Evolutionary conservation across 1,284 basidiomycete genomes (phyloP), one percentile per base, ranked within the genome.

Genomic region (Boletus hoseneyae): DNA sequence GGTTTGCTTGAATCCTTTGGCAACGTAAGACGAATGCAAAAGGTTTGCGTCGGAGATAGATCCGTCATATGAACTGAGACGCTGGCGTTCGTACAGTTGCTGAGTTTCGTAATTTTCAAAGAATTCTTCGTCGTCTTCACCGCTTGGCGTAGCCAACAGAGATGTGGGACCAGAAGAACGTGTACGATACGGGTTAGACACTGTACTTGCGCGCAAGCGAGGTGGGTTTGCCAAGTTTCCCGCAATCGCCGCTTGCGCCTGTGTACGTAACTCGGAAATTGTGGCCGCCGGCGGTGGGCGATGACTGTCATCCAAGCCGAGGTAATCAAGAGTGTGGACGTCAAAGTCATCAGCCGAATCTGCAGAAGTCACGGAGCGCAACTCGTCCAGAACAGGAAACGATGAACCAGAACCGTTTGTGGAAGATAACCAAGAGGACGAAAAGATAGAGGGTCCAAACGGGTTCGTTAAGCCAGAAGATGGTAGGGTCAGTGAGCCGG

Each of bases 271-370:
- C 69, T 93, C 92, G 15, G 88, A 83, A 54, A 93, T 83, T 44
- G 88, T 92, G 10, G 89, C 91, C 4, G 89, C 88, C 2, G 83
- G 83, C 11, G 84, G 66, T 52, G 78, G 79, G 48, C 80, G 77
- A 57, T 77, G 76, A 50, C 71, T 73, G 54, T 92, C 90, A 59
- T 94, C 94, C 58, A 97, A 78, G 40, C 94, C 94, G 46, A 97
- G 87, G 67, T 97, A 97, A 69, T 95, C 93, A 55, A 97, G 79
- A 23, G 94, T 97, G 63, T 93, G 89, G 44, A 94, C 90, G 64
- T 93, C 90, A 67, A 92, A 90, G 50, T 94, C 90, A 54, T 95
- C 93, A 18, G 79, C 77, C n/a, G 86, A 86, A 61, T 90, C 87
- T 54, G 80, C 81, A 27, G 87, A 89, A 42, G 83, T 82, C 45